Base-by-base conservation (phyloP, 2,329 filamentous ascomycete species). In the Ascosphaera aggregata region DNA sequence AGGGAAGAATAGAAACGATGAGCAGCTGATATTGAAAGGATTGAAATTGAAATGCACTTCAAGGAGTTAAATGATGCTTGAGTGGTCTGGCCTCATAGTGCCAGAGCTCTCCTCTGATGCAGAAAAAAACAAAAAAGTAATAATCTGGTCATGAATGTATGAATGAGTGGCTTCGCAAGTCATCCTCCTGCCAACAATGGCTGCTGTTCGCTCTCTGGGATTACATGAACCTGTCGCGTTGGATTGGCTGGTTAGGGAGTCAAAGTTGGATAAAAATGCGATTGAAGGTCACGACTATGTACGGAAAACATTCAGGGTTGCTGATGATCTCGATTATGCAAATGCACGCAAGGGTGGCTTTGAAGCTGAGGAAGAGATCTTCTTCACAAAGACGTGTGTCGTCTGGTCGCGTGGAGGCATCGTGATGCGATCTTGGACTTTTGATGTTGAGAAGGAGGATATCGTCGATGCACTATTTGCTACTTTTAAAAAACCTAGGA, bases 391-490 rank as follows among this genome's bases (percentile, higher is more conserved):
- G 18, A 65, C 69, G 43, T 76, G 76, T 48, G 84, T 91, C 9
- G 69, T 94, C 41, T 98, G 86, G 86, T 91, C 81, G 31, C 73
- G 82, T 42, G 84, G 81, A 36, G 78, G 78, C 41, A 65, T 86
- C 42, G 76, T 95, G 44, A 78, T 80, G 49, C 82, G 86, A 55
- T 71, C 78, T 39, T 94, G 85, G 61, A 77, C 73, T 44, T 85
- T 95, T 55, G 73, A 84, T 43, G 64, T 82, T 17, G 86, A 95
- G 55, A 79, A 84, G 47, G 84, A 95, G 55, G 65, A 73, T 19
- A 75, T 98, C 42, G 69, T 71, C n/a, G 81, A 93, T 54, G 85
- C 84, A 15, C 61, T 95, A 31, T 67, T 95, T 45, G 82, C 86
- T 34, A 73, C 48, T 95, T 98, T 49, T 74, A 15, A 37, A 18